phyloP scores from a whole-genome alignment of 192 early-diverging fungal genomes.

The Coemansia sp. region DNA sequence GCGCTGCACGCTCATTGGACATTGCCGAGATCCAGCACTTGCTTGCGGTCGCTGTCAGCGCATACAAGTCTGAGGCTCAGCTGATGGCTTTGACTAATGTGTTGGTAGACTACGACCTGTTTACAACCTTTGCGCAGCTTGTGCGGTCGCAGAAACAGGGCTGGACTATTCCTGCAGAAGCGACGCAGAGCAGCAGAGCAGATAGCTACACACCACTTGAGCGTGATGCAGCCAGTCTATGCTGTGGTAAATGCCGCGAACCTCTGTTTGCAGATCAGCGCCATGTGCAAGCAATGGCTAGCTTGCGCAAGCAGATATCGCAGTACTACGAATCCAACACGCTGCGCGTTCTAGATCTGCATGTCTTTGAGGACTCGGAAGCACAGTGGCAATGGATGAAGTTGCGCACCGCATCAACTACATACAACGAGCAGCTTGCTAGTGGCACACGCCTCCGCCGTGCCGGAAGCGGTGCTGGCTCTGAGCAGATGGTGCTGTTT shows the following conservation, averaged over 20 bases:
- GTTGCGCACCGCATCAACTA: constrained; percentile 35
- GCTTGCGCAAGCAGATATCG: constrained; percentile 25
- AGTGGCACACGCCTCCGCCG: constrained; percentile 2
- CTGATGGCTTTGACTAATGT: constrained; percentile 50
- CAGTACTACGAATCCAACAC: constrained; percentile 45
- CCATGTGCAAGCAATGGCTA: constrained; percentile 32
- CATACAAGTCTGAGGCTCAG: constrained; percentile 54
- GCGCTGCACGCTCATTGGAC: constrained; percentile 31
- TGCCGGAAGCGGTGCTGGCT: constrained; percentile 4
- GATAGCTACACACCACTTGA: constrained; percentile 1
- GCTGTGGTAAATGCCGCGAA: constrained; percentile 27
- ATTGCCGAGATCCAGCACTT: constrained; percentile 52
- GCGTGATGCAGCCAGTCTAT: neutral
- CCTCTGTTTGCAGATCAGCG: constrained; percentile 43
- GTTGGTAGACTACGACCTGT: constrained; percentile 52
- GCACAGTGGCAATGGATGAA: constrained; percentile 56
- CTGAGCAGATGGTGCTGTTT: constrained; percentile 35
- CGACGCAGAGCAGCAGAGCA: neutral
- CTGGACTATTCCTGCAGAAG: constrained; percentile 25
- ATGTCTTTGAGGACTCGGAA: constrained; percentile 50
- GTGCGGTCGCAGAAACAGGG: constrained; percentile 53
- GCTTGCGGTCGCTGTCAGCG: constrained; percentile 45
- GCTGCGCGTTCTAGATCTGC: constrained; percentile 45
- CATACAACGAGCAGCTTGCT: constrained; percentile 24
- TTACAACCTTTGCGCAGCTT: constrained; percentile 47